Evolutionary conservation across 371 early-diverging fungal species (phyloP).

Genomic region (Syncephalastrum racemosum): DNA sequence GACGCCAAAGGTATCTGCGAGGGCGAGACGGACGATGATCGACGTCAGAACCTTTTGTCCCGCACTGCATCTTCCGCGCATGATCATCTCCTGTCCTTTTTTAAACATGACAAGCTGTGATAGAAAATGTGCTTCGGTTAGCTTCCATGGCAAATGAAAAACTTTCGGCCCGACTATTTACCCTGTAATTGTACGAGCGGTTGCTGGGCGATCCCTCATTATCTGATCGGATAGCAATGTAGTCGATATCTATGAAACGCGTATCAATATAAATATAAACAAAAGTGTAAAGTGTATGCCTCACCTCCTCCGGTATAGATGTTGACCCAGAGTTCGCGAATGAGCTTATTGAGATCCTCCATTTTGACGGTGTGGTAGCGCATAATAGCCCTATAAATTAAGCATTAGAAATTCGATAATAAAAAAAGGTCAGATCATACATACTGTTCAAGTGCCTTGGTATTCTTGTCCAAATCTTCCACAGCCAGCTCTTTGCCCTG

Average conservation of each 20-base stretch:
- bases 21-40: constrained; percentile 96
- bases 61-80: constrained; percentile 98
- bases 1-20: constrained; percentile 95
- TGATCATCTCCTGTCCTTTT: constrained; percentile 88
- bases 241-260: constrained; percentile 81
- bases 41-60: constrained; percentile 99
- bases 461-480: constrained; percentile 85
- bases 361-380: constrained; percentile 96
- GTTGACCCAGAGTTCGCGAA: constrained; percentile 96
- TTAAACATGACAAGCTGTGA: constrained; percentile 95
- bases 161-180: constrained; percentile 24
- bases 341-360: constrained; percentile 96
- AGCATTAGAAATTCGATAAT: background rate
- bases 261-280: background rate
- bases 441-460: constrained; percentile 81
- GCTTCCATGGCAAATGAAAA: background rate
- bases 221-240: constrained; percentile 93
- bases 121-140: background rate
- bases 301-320: constrained; percentile 97
- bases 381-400: constrained; percentile 79
- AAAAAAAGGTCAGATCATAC: constrained; percentile 7
- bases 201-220: constrained; percentile 64
- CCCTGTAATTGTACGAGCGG: constrained; percentile 91
- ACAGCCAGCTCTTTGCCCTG: constrained; percentile 75
- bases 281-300: background rate